These are phyloP conservation scores for Coccinonectria pachysandricola DNA, from an alignment of 2,329 filamentous ascomycete species.

Conservation along the genomic window DNA sequence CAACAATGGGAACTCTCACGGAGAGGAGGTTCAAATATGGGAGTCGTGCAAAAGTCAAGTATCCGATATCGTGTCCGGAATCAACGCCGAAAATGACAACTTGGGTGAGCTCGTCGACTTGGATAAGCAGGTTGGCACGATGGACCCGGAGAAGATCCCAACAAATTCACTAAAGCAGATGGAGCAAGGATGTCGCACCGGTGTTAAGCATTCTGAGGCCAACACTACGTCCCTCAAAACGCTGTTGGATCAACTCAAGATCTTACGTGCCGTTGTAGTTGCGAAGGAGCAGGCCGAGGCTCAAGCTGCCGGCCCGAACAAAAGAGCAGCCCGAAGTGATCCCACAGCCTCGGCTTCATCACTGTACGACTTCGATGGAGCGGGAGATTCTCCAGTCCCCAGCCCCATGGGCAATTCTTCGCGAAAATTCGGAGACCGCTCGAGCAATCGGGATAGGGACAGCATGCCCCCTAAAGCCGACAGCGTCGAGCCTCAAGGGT, in stretches of 20 bases:
- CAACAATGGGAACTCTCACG: constrained; percentile 32
- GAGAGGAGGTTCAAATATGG: constrained; percentile 35
- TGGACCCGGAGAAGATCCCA: constrained; percentile 28
- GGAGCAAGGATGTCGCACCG: constrained; percentile 32
- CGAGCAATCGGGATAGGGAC: constrained; percentile 35
- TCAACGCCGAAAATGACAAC: constrained; percentile 34
- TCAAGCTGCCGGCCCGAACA: constrained; percentile 21
- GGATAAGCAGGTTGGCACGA: constrained; percentile 31
- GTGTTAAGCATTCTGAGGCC: constrained; percentile 30
- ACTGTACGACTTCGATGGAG: constrained; percentile 35
- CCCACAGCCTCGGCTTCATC: constrained; percentile 23
- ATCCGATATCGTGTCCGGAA: constrained; percentile 27
- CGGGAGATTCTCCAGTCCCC: constrained; percentile 35
- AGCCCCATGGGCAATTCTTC: constrained; percentile 29
- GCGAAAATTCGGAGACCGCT: constrained; percentile 26
- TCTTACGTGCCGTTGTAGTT: constrained; percentile 32
- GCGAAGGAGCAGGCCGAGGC: constrained; percentile 33
- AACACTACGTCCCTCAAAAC: constrained; percentile 27
- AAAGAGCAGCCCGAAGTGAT: constrained; percentile 17
- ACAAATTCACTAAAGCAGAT: constrained; percentile 30
- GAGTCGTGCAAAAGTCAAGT: constrained; percentile 30
- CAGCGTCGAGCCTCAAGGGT: constrained; percentile 43
- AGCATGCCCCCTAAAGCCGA: constrained; percentile 46
- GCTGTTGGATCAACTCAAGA: constrained; percentile 32
- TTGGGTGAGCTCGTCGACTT: constrained; percentile 28